Evolutionary conservation across 2,329 filamentous ascomycete genomes (phyloP).

Genomic region (Chaetomium sp.): DNA sequence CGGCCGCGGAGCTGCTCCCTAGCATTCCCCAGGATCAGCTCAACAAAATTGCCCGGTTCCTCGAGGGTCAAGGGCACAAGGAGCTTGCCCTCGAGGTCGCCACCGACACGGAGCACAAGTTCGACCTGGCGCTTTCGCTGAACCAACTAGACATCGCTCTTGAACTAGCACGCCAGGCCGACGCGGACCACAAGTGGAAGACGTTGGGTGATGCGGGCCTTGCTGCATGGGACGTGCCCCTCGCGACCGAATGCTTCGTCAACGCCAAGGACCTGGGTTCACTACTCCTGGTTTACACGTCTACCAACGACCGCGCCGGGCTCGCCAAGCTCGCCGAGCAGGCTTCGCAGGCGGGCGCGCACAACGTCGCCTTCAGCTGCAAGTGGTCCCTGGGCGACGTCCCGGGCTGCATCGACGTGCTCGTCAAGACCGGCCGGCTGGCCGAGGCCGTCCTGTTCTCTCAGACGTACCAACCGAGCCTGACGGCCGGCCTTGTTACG

Average conservation of each 20-base stretch:
- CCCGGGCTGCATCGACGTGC: slow-evolving; percentile 75
- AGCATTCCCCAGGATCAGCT: slow-evolving; percentile 90
- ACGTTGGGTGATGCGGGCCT: slow-evolving; percentile 91
- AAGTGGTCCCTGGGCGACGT: slow-evolving; percentile 86
- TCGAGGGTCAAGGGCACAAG: slow-evolving; percentile 96
- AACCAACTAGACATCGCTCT: slow-evolving; percentile 84
- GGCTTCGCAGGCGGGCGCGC: slow-evolving; percentile 73
- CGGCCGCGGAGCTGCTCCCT: slow-evolving; percentile 79
- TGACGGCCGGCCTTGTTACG: slow-evolving; percentile 66
- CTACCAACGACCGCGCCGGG: slow-evolving; percentile 76
- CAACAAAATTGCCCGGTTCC: slow-evolving; percentile 96
- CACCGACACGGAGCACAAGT: slow-evolving; percentile 93
- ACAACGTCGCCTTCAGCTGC: slow-evolving; percentile 92
- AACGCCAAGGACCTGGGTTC: slow-evolving; percentile 90
- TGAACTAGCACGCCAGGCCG: slow-evolving; percentile 77
- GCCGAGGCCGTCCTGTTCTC: slow-evolving; percentile 90
- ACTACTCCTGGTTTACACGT: slow-evolving; percentile 82
- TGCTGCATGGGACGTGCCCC: slow-evolving; percentile 77
- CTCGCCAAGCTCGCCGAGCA: slow-evolving; percentile 71
- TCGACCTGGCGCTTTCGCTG: slow-evolving; percentile 83
- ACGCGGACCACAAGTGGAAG: slow-evolving; percentile 98
- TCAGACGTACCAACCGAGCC: slow-evolving; percentile 91
- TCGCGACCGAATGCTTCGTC: slow-evolving; percentile 91
- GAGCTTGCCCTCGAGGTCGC: slow-evolving; percentile 93
- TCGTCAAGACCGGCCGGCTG: slow-evolving; percentile 74